Evolutionary conservation across 257 asterid genomes (phyloP), one percentile per base, ranked within the genome.

Genomic region (Plectranthus barbatus): DNA sequence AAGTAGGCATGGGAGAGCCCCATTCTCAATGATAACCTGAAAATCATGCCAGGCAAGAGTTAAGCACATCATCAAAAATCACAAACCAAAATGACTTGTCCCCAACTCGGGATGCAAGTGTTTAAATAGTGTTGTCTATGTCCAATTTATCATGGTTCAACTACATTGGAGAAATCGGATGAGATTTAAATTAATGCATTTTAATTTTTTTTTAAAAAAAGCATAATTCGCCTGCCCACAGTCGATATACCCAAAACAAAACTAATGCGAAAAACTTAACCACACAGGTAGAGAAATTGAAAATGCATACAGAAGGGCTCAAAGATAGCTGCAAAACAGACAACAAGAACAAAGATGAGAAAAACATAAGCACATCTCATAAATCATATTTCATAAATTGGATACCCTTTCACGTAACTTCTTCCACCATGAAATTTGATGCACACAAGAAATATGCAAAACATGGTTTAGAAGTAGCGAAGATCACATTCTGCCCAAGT

Each of bases 1-100:
- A 45, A 79, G 80, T 60, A 89, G 79, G 77, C 86, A 81, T 20
- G 84, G 77, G 67, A 89, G 97, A 14, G 89, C 89, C 64, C 68
- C 52, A 64, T 83, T 71, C 1, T 83, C 82, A 71, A 89, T 89
- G 66, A 86, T 81, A 71, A 74, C 83, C 96, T 86, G 80, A n/a
- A 77, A 48, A 58, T 58, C 33, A 61, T 36, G 21, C 57, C 47
- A 47, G 29, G 29, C n/a, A 48, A 45, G 19, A 29, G 62, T 29
- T 47, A 0, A 23, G 39, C 23, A 36, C 48, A 67, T 18, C 5
- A 15, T 40, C 11, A n/a, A 21, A 44, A 63, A 21, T 50, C 24
- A 44, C n/a, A n/a, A 62, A 41, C 36, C 23, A 31, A 52, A 58
- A 39, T 37, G 47, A 66, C n/a, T n/a, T n/a, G n/a, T n/a, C n/a